These are phyloP conservation scores for Lepidium africanum DNA, from an alignment of 345 rosid genomes.

Conservation along the genomic window DNA sequence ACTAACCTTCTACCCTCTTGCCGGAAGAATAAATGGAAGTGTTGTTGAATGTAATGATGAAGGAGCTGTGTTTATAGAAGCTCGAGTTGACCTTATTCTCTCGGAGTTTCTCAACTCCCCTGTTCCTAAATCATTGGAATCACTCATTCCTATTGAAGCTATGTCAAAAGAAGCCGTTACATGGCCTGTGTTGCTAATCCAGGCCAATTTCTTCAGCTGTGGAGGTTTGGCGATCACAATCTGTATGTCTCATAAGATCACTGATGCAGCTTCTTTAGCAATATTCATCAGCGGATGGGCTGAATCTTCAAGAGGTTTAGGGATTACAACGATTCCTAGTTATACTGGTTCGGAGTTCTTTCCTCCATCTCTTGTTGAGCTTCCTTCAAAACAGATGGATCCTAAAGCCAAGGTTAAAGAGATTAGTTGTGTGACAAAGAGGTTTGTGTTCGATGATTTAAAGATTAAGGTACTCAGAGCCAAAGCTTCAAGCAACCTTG, in stretches of 20 bases:
- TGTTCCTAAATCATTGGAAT: conserved; percentile 19
- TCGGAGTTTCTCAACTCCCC: conserved; percentile 19
- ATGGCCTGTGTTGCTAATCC: conserved; percentile 30
- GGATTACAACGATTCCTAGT: conserved; percentile 15
- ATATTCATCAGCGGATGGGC: conserved; percentile 41
- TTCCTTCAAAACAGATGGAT: conserved; percentile 1
- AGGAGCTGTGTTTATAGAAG: conserved; percentile 35
- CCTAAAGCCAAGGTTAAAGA: conserved; percentile 4
- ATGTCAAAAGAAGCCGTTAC: conserved; percentile 15
- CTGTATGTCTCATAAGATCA: conserved; percentile 36
- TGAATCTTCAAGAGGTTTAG: conserved; percentile 10
- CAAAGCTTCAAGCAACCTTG: conserved; percentile 22
- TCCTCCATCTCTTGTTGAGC: conserved; percentile 12
- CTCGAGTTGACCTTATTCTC: conserved; percentile 24
- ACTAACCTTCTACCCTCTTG: conserved; percentile 37
- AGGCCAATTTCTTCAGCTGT: conserved; percentile 33
- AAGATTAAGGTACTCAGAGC: conserved; percentile 31
- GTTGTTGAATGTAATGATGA: conserved; percentile 29
- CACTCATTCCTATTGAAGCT: conserved; percentile 31
- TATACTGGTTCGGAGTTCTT: conserved; percentile 32
- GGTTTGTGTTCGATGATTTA: conserved; percentile 39
- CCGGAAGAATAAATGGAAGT: conserved; percentile 19
- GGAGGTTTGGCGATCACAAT: conserved; percentile 43
- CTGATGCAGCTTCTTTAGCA: conserved; percentile 34
- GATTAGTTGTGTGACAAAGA: conserved; percentile 14